Evolutionary conservation across 441 rosid genomes (phyloP), one percentile per base, ranked within the genome.

Genomic region (Corymbia citriodora): DNA sequence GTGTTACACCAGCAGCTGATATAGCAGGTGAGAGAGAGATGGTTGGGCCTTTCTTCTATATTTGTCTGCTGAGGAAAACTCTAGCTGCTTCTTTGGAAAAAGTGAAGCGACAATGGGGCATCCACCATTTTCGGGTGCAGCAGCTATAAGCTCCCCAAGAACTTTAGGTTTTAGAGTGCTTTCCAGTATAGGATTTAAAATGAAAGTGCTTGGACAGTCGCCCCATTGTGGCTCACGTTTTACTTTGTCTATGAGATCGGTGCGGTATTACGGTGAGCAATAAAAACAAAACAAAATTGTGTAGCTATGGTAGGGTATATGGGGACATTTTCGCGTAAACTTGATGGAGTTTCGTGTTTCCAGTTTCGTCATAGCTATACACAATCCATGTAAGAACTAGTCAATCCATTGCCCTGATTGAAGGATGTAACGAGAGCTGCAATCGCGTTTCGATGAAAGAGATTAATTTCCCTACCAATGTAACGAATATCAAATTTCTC

Each of bases 41-140:
- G 15, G 85, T 45, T 12, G 29, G 85, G 53, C 85, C 85, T 79
- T 23, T 53, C 31, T 53, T 82, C 90, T 82, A 72, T 72, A 79
- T 86, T 91, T 92, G 89, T 53, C 90, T 85, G 70, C 89, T 27
- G 85, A 88, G 74, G 52, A 90, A 89, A 88, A 82, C 89, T 85
- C 25, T 40, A 15, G 23, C 85, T 79, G 27, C 88, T 92, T 50
- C 48, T 90, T 88, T 50, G 65, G 88, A 88, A 88, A 91, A 90
- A 68, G 89, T n/a, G 57, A 83, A 82, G 59, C 31, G 48, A 87
- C 70, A 59, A 45, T 55, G 54, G 61, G 72, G 52, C 8, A 45
- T 40, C n/a, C 2, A 48, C 52, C 52, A 79, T 79, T n/a, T 57
- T 55, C 74, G 31, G 9, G 48, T 55, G 88, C 88, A 49, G 68